Evolutionary conservation across 805 yeast species (phyloP).

Genomic region (Wickerhamomyces strasburgensis): DNA sequence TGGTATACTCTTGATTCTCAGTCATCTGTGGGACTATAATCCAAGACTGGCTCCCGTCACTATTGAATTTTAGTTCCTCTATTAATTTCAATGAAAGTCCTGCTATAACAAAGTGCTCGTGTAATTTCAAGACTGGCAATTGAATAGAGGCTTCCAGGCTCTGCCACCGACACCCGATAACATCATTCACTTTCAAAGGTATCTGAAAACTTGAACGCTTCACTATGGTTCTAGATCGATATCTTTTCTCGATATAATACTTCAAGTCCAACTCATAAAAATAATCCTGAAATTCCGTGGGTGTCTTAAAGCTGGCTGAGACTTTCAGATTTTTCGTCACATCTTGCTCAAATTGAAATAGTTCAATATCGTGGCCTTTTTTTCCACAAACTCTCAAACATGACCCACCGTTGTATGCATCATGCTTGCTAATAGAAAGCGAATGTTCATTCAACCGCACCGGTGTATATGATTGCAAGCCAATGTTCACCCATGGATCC

Average conservation of each 20-base stretch:
- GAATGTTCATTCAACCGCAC: conserved; percentile 14
- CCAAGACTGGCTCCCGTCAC: conserved; percentile 2
- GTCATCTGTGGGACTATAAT: conserved; percentile 7
- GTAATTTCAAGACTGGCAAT: conserved; percentile 18
- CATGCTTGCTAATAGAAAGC: conserved; percentile 16
- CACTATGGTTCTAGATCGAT: conserved; percentile 24
- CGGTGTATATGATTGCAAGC: conserved; percentile 33
- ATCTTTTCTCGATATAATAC: conserved; percentile 32
- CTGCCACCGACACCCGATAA: conserved; percentile 21
- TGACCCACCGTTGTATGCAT: conserved; percentile 34
- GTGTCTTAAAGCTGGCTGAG: conserved; percentile 25
- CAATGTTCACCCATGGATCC: conserved; percentile 34
- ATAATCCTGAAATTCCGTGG: conserved; percentile 14
- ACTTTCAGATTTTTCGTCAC: conserved; percentile 16
- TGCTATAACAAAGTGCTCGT: conserved; percentile 21
- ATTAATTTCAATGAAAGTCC: conserved; percentile 9
- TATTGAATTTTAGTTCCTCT: background rate
- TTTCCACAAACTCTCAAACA: conserved; percentile 24
- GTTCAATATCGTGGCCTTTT: conserved; percentile 5
- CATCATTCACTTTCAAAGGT: no score
- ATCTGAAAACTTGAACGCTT: no score
- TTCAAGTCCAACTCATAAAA: conserved; percentile 29
- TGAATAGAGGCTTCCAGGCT: conserved; percentile 11
- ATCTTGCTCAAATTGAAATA: conserved; percentile 30
- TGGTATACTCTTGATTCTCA: conserved; percentile 12